Conservation (phyloP, 1,139 yeast genomes). For the Wickerhamomyces sp. region DNA sequence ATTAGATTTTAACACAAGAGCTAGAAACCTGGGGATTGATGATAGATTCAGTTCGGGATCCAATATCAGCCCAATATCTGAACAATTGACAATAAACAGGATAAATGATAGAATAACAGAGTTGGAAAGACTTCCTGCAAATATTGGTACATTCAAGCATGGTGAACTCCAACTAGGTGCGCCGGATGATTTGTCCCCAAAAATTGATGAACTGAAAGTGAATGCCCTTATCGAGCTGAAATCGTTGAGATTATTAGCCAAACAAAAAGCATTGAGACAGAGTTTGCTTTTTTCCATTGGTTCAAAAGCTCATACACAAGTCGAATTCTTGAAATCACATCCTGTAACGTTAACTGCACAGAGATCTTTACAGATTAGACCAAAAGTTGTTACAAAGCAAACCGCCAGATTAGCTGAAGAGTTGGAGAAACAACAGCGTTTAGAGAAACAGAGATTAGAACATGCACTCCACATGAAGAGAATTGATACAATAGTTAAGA, state of each 20-base stretch:
- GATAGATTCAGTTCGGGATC: conserved; percentile 28
- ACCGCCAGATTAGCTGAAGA: conserved; percentile 61
- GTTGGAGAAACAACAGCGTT: conserved; percentile 49
- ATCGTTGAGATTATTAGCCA: conserved; percentile 68
- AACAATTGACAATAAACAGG: conserved; percentile 47
- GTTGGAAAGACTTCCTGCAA: conserved; percentile 72
- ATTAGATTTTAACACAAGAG: conserved; percentile 29
- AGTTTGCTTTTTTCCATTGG: conserved; percentile 64
- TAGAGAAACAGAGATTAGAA: conserved; percentile 43
- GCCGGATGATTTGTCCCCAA: conserved; percentile 36
- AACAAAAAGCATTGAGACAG: conserved; percentile 83
- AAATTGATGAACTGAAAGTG: conserved; percentile 49
- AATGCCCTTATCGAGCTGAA: conserved; percentile 78
- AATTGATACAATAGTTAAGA: conserved; percentile 34
- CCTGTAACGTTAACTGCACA: conserved; percentile 55
- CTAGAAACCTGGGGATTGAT: conserved; percentile 28
- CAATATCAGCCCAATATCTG: conserved; percentile 35
- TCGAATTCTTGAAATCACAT: conserved; percentile 39
- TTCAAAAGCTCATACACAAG: conserved; percentile 53
- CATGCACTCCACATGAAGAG: conserved; percentile 30
- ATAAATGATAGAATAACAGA: conserved; percentile 70
- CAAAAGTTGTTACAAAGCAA: conserved; percentile 62
- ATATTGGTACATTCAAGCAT: conserved; percentile 59
- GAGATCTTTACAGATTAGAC: conserved; percentile 61
- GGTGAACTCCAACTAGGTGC: conserved; percentile 34